Evolutionary conservation across 768 basidiomycete genomes (phyloP).

Genomic region (Clitopilus passeckerianus): DNA sequence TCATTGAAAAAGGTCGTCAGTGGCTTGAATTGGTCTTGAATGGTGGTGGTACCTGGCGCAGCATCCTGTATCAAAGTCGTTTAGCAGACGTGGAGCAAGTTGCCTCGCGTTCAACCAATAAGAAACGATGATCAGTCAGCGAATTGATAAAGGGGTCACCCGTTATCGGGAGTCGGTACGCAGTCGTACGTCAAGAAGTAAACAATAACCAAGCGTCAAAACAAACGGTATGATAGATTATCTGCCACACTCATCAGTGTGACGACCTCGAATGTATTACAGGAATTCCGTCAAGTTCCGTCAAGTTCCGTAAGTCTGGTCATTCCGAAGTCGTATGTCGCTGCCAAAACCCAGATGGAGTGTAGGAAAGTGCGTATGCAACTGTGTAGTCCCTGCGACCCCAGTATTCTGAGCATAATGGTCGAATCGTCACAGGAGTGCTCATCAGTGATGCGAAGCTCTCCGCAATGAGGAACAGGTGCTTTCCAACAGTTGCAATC

Average conservation of each 20-base stretch:
- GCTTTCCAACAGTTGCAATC: too few species aligned
- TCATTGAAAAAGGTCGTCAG: not conserved
- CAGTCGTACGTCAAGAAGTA: not conserved
- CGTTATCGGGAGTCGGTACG: not conserved
- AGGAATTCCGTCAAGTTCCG: not conserved
- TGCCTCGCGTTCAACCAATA: not conserved
- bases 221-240: not conserved
- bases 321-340: not conserved
- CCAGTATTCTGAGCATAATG: too few species aligned
- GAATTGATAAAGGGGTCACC: not conserved
- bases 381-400: too few species aligned
- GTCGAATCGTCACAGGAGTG: too few species aligned
- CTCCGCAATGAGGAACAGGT: too few species aligned
- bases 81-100: not conserved
- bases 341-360: not conserved
- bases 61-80: not conserved
- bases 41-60: not conserved
- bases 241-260: not conserved
- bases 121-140: not conserved
- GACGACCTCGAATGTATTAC: not conserved
- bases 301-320: not conserved
- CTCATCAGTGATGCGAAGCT: too few species aligned
- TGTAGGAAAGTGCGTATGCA: not conserved
- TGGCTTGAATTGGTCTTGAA: not conserved
- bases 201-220: not conserved